These are phyloP conservation scores for Beverwykella pulmonaria DNA, from an alignment of 495 filamentous ascomycete species.

Conservation along the genomic window DNA sequence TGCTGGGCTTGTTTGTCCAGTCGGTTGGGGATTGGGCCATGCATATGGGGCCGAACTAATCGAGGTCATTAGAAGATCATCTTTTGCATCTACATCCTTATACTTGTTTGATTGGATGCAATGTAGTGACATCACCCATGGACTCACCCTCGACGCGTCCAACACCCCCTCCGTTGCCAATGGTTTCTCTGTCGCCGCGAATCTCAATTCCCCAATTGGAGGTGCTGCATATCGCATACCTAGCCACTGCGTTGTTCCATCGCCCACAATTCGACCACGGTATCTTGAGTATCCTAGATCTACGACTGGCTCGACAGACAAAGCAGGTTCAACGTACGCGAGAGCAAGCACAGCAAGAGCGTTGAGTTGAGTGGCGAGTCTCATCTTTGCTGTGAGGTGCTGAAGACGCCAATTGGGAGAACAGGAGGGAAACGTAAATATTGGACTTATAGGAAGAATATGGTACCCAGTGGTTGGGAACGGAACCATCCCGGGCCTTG, in stretches of 20 bases:
- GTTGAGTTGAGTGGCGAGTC: not conserved
- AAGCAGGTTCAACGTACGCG: not conserved
- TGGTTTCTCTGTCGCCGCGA: slow-evolving; percentile 61
- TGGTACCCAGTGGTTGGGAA: not conserved
- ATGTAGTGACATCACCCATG: no score
- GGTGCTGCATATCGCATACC: slow-evolving; percentile 70
- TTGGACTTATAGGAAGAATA: not conserved
- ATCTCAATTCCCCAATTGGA: slow-evolving; percentile 61
- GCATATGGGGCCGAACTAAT: slow-evolving; percentile 54
- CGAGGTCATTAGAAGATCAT: no score
- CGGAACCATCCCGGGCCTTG: not conserved
- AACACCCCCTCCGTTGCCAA: slow-evolving; percentile 45
- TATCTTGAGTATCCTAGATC: slow-evolving; percentile 41
- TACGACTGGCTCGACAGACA: slow-evolving; percentile 36
- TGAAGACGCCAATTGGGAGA: not conserved
- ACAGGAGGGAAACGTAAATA: not conserved
- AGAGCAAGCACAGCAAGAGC: not conserved
- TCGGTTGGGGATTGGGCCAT: slow-evolving; percentile 43
- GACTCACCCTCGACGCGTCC: slow-evolving; percentile 44
- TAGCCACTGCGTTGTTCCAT: slow-evolving; percentile 65
- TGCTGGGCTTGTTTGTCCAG: slow-evolving; percentile 13
- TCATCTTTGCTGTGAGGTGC: not conserved
- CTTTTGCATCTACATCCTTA: no score
- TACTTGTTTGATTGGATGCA: no score
- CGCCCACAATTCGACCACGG: slow-evolving; percentile 33